Base-by-base conservation (phyloP, 768 basidiomycete genomes). In the Rubroboletus satanas region DNA sequence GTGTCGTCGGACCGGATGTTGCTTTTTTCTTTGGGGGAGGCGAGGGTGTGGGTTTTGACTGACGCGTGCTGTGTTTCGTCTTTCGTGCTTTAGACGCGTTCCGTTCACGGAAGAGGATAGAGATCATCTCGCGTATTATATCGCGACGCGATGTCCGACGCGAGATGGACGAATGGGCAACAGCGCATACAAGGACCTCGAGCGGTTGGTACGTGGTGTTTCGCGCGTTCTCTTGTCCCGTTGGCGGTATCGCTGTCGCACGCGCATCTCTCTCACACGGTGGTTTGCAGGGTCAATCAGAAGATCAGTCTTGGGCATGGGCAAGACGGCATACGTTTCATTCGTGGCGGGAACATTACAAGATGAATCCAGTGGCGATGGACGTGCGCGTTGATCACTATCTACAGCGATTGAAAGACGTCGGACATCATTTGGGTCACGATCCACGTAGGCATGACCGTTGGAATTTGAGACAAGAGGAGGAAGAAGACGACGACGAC, bases 271-370 rank as follows among this genome's bases (percentile, higher is more conserved):
- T 21, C 41, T 46, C 54, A 52, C 12, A n/a, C 39, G 28, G 35
- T 51, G 33, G 32, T 7, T 49, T 35, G 23, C n/a, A 64, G 62
- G 53, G 69, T 68, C 5, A 61, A 61, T 23, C 52, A 1, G 46
- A 15, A 67, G 74, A 70, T 75, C 77, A 71, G 54, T 77, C 77
- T 59, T 74, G 61, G 60, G 54, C 17, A 1, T 74, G 73, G 73
- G 71, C 76, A 17, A 59, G 52, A 18, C 70, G 68, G 4, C 86
- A 85, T 62, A 48, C 83, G 12, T 80, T 76, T 79, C 74, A 75
- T 33, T 83, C 83, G 15, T 87, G 85, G 86, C 78, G 84, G 14
- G 79, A 85, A 39, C 75, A 78, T 26, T 87, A 87, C 65, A 73
- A 65, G 59, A 81, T 71, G 49, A 74, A 84, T 51, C 45, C 71